These are phyloP conservation scores for Plasmodium gonderi DNA, from an alignment of 169 alveolate genomes.

Conservation along the genomic window DNA sequence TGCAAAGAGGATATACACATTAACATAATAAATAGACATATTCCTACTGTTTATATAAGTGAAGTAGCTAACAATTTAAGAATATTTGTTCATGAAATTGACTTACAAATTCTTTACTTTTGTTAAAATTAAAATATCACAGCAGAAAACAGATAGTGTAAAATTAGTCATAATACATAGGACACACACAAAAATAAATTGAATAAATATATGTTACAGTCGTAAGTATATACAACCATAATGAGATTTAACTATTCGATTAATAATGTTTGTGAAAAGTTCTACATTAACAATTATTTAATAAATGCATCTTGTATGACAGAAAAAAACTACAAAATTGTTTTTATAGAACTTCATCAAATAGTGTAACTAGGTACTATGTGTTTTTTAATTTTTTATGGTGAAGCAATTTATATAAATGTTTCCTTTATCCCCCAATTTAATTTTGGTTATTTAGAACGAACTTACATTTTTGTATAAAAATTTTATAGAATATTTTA, in stretches of 20 bases:
- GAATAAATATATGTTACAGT: not conserved
- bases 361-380: not conserved
- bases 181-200: not conserved
- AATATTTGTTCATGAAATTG: not conserved
- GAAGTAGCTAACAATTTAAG: not conserved
- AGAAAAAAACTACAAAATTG: not conserved
- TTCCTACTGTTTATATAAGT: not conserved
- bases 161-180: not conserved
- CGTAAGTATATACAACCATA: not conserved
- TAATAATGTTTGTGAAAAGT: not conserved
- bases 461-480: not conserved
- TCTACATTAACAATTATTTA: not conserved
- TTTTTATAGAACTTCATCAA: not conserved
- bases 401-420: not conserved
- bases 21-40: not conserved
- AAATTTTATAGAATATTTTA: not conserved
- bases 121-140: not conserved
- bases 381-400: not conserved
- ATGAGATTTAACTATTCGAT: not conserved
- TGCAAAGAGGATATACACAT: not conserved
- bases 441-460: not conserved
- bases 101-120: not conserved
- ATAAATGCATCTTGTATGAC: not conserved
- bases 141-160: not conserved
- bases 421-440: not conserved